phyloP scores from a whole-genome alignment of 2,329 filamentous ascomycete species.

The Aspergillus melleus region DNA sequence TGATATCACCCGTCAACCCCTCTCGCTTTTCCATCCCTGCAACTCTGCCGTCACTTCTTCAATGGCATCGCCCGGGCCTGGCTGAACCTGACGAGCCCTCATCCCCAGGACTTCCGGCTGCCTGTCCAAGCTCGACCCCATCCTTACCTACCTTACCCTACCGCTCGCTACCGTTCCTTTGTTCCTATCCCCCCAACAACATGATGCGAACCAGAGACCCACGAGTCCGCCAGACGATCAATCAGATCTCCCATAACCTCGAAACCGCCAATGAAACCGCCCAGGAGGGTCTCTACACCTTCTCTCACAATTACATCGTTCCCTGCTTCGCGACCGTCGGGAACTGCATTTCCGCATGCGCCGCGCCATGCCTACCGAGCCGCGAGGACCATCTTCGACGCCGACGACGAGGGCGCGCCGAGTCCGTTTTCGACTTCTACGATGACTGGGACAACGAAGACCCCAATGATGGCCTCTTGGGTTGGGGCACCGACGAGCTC shows the following conservation, averaged over 20 bases:
- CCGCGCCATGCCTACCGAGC: slow-evolving; percentile 67
- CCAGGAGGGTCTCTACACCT: slow-evolving; percentile 86
- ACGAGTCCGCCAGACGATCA: slow-evolving; percentile 88
- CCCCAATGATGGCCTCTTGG: slow-evolving; percentile 60
- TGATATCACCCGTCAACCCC: slow-evolving; percentile 1
- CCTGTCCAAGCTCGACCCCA: slow-evolving; percentile 35
- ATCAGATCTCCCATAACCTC: slow-evolving; percentile 86
- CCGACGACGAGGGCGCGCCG: slow-evolving; percentile 66
- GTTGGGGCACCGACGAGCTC: slow-evolving; percentile 82
- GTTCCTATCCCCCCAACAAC: slow-evolving; percentile 7
- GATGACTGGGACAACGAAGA: slow-evolving; percentile 86
- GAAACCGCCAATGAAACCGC: slow-evolving; percentile 88
- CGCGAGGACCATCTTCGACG: slow-evolving; percentile 73
- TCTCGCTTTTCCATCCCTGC: background rate
- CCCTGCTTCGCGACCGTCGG: slow-evolving; percentile 73
- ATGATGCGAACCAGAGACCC: slow-evolving; percentile 72
- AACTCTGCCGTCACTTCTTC: background rate
- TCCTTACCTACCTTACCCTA: slow-evolving; percentile 7
- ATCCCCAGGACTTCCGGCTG: slow-evolving; percentile 14
- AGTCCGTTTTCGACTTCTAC: slow-evolving; percentile 94
- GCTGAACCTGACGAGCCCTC: slow-evolving; percentile 12
- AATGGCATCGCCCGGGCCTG: slow-evolving; percentile 17
- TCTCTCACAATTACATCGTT: slow-evolving; percentile 79
- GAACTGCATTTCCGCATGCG: slow-evolving; percentile 66
- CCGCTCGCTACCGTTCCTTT: slow-evolving; percentile 5